Conservation (phyloP, 108 stramenopile species). For the Pseudonitzschia multiseries region DNA sequence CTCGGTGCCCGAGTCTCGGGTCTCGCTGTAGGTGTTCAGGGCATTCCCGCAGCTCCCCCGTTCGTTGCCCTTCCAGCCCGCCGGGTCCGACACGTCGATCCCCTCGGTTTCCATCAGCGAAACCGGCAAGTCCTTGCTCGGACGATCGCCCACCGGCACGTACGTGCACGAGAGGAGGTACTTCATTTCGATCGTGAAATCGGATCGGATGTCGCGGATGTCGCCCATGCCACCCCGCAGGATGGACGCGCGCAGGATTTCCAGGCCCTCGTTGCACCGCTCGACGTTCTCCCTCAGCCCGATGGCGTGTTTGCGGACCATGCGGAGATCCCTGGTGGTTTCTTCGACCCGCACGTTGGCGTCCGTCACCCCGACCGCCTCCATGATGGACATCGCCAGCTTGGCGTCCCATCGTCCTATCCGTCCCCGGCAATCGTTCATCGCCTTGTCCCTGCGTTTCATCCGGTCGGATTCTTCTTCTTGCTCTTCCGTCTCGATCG, state of each 20-base stretch:
- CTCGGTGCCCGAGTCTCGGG: conserved; percentile 37
- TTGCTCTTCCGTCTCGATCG: conserved; percentile 19
- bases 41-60: conserved; percentile 37
- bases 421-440: conserved; percentile 50
- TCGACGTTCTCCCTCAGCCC: conserved; percentile 64
- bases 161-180: conserved; percentile 29
- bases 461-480: conserved; percentile 4
- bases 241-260: conserved; percentile 37
- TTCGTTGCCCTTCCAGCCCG: conserved; percentile 16
- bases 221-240: conserved; percentile 20
- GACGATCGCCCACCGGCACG: conserved; percentile 9
- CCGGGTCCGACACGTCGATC: conserved; percentile 28
- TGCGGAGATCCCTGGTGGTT: conserved; percentile 71
- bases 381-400: conserved; percentile 66
- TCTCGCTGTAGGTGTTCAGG: conserved; percentile 31
- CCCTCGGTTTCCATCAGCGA: conserved; percentile 16
- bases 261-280: conserved; percentile 65
- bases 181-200: conserved; percentile 28
- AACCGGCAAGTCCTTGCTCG: background rate
- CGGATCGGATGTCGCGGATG: conserved; percentile 24
- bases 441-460: conserved; percentile 27
- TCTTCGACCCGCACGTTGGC: conserved; percentile 77
- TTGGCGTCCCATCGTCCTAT: conserved; percentile 77
- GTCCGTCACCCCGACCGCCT: conserved; percentile 74
- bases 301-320: conserved; percentile 74